phyloP scores from a whole-genome alignment of 305 asterid genomes.

The Euphrasia arctica region DNA sequence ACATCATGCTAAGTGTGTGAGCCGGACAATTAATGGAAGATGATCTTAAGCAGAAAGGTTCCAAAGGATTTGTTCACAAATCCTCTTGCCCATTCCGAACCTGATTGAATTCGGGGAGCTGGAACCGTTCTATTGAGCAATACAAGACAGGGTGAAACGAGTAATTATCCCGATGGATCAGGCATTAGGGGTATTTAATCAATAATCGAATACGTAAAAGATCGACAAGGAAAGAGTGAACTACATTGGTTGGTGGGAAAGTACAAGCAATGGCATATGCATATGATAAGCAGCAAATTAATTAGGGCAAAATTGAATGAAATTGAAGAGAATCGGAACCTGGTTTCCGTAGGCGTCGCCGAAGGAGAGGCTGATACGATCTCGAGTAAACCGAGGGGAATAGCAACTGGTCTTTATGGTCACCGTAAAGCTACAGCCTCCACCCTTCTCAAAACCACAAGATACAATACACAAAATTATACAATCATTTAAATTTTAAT shows the following conservation, averaged over 20 bases:
- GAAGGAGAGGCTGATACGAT: conserved; percentile 77
- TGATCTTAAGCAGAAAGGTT: background rate
- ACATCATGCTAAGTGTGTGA: background rate
- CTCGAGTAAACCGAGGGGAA: conserved; percentile 66
- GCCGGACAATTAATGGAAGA: background rate
- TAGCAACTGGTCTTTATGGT: conserved; percentile 77
- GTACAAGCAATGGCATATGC: no score
- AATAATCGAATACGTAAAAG: no score
- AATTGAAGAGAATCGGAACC: conserved; percentile 37
- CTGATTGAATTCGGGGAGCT: no score
- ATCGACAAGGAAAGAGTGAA: background rate
- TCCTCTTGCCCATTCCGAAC: no score
- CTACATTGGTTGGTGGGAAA: background rate
- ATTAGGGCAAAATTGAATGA: no score
- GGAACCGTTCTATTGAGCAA: no score
- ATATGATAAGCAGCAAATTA: no score
- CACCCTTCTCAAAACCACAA: conserved; percentile 37
- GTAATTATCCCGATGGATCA: no score
- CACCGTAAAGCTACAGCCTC: conserved; percentile 64
- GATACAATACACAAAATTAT: background rate
- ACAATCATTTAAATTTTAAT: background rate
- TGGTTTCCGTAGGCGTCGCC: conserved; percentile 98
- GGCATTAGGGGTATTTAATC: no score
- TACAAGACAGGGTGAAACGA: no score
- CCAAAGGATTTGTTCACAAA: no score